phyloP scores from a whole-genome alignment of 192 early-diverging fungal species.

The Podila horticola region DNA sequence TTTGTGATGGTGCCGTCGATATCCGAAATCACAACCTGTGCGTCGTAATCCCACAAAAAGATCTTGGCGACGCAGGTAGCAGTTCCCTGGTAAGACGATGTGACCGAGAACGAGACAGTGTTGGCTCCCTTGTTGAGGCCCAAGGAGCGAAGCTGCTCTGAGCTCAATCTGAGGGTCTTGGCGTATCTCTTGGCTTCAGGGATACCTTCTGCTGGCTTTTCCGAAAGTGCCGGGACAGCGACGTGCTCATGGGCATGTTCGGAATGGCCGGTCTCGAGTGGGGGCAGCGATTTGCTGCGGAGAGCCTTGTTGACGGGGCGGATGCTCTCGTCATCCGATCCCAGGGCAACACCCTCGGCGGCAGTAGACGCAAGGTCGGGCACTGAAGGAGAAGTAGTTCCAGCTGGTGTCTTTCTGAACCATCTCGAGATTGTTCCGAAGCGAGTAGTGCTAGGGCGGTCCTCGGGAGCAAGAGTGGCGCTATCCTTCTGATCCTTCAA shows the following conservation, averaged over 20 bases:
- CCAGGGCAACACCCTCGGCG: slow-evolving; percentile 14
- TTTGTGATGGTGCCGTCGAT: slow-evolving; percentile 99
- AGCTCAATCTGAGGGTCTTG: slow-evolving; percentile 92
- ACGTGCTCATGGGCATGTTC: slow-evolving; percentile 27
- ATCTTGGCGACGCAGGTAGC: slow-evolving; percentile 87
- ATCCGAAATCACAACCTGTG: slow-evolving; percentile 94
- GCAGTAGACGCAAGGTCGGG: slow-evolving; percentile 6
- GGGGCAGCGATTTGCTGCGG: slow-evolving; percentile 41
- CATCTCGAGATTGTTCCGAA: slow-evolving; percentile 48
- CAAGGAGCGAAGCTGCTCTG: slow-evolving; percentile 87
- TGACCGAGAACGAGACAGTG: slow-evolving; percentile 89
- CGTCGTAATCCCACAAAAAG: slow-evolving; percentile 86
- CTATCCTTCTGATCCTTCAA: slow-evolving; percentile 33
- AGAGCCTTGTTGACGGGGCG: slow-evolving; percentile 32
- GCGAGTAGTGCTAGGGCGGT: slow-evolving; percentile 37
- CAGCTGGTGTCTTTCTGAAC: slow-evolving; percentile 42
- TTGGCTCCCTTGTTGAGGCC: slow-evolving; percentile 89
- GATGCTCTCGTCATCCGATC: slow-evolving; percentile 14
- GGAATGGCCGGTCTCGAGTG: slow-evolving; percentile 14
- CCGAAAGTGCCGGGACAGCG: slow-evolving; percentile 21
- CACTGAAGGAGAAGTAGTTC: slow-evolving; percentile 18
- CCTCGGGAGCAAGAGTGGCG: slow-evolving; percentile 8
- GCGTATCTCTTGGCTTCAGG: slow-evolving; percentile 67
- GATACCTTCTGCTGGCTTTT: slow-evolving; percentile 4
- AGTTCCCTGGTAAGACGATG: slow-evolving; percentile 78